Base-by-base conservation (phyloP, 331 rosid species). In the Pyracantha coccinea region DNA sequence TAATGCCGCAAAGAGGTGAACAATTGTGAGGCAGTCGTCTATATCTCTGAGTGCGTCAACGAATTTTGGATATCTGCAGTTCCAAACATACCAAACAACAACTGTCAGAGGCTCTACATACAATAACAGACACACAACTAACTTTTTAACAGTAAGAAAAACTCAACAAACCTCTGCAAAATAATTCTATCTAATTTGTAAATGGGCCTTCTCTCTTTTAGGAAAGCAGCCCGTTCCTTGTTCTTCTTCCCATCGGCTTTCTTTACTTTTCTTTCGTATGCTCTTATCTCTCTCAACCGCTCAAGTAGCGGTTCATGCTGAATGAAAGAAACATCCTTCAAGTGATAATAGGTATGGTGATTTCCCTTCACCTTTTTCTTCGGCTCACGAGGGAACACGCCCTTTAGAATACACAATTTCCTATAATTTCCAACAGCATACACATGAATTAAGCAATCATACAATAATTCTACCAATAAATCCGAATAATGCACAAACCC, bases 281-380 rank as follows among this genome's bases (percentile, higher is more conserved):
- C 90, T 84, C 85, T 85, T 45, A 81, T 84, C 5, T 90, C 88
- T 84, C 97, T 86, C 66, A 87, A 86, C 29, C 85, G 75, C 83
- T 92, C 96, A 38, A 91, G 74, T 20, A 94, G 80, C 19, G 97
- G 99, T n/a, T 94, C 99, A 1, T 90, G 99, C 32, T 83, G 96
- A 75, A 94, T 88, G 80, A 92, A 94, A 21, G 90, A 67, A 68
- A 92, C 71, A 81, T 94, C 99, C 89, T 94, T 94, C 71, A 92
- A 86, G 57, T 94, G 99, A 80, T 94, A 94, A 78, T 92, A 90
- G 27, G 97, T 88, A 80, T 92, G 93, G 75, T 94, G 97, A 66
- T 84, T 91, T 73, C 99, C 99, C 31, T 91, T 88, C 84, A 94
- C 88, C 89, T 94, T 94, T 65, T 94, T 92, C 90, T 89, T 92